A percentile compares a stretch with the other conserved stretches of the same genome.
These are phyloP conservation scores for Corylus americana DNA, from an alignment of 306 rosid genomes.

Conservation along the genomic window DNA sequence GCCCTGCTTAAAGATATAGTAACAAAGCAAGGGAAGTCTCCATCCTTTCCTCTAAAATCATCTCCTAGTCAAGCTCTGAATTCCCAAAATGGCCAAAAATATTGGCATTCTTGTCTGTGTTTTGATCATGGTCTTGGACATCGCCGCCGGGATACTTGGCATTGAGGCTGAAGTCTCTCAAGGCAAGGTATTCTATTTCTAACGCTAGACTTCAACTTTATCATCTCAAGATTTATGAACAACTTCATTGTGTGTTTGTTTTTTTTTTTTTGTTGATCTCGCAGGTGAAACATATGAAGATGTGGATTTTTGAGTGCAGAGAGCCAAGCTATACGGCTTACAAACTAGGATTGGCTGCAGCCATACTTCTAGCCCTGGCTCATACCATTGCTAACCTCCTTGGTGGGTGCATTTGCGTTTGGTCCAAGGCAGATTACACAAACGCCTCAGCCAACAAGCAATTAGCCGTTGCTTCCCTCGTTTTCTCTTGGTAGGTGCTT, in stretches of 20 bases:
- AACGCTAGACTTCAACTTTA: neutral
- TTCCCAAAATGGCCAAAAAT: constrained; percentile 50
- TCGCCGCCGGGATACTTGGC: constrained; percentile 76
- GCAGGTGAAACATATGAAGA: constrained; percentile 62
- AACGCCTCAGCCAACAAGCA: constrained; percentile 50
- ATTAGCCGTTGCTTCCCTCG: constrained; percentile 50
- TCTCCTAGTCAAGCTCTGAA: neutral
- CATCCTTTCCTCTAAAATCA: constrained; percentile 10
- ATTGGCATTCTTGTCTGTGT: constrained; percentile 58
- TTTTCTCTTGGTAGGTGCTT: constrained; percentile 60
- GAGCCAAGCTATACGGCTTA: constrained; percentile 72
- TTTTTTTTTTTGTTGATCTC: neutral
- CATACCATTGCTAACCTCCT: constrained; percentile 61
- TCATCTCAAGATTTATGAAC: neutral
- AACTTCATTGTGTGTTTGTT: neutral
- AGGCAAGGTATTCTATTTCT: constrained; percentile 59
- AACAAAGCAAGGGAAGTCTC: constrained; percentile 20
- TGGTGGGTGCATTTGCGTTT: constrained; percentile 67
- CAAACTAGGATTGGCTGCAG: constrained; percentile 75
- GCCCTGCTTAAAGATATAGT: constrained; percentile 26
- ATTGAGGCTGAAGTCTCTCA: constrained; percentile 76
- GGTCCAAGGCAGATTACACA: constrained; percentile 41
- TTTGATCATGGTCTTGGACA: constrained; percentile 55
- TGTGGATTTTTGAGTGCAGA: constrained; percentile 62
- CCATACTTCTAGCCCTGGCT: constrained; percentile 51